A percentile compares a stretch with the other conserved stretches of the same genome.
Conservation (phyloP, 495 filamentous ascomycete species). For the Neurospora sp. region DNA sequence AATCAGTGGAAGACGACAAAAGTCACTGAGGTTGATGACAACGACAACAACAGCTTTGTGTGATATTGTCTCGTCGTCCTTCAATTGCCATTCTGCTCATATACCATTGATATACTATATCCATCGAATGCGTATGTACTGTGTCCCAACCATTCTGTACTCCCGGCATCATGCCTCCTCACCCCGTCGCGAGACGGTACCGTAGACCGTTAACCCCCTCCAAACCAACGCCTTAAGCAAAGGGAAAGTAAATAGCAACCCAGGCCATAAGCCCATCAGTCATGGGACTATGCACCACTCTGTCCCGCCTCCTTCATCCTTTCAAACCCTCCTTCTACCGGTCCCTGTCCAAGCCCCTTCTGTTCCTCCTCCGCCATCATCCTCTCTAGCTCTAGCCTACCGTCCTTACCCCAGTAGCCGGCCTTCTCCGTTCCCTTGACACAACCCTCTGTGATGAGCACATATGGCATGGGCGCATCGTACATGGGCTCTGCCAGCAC, state of each 20-base stretch:
- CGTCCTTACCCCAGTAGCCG: slow-evolving; percentile 40
- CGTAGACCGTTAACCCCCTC: not conserved
- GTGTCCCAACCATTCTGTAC: not conserved
- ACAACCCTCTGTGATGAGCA: slow-evolving; percentile 67
- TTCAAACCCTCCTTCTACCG: slow-evolving; percentile 20
- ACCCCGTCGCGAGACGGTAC: not conserved
- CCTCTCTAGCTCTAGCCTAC: slow-evolving; percentile 43
- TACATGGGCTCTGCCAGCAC: slow-evolving; percentile 86
- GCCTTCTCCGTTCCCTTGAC: slow-evolving; percentile 52
- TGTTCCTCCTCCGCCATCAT: slow-evolving; percentile 44
- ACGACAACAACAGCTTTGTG: too few relatives aligned
- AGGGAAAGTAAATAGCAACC: not conserved
- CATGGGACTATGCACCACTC: slow-evolving; percentile 27
- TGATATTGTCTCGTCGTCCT: too few relatives aligned
- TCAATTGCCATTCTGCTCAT: not conserved
- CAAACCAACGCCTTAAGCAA: not conserved
- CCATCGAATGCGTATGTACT: not conserved
- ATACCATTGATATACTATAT: not conserved
- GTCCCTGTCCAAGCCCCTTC: slow-evolving; percentile 8
- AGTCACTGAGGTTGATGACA: too few relatives aligned
- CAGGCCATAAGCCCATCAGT: not conserved
- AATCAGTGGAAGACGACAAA: not conserved
- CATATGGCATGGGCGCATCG: slow-evolving; percentile 57
- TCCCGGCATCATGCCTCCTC: too few relatives aligned
- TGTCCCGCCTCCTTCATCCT: slow-evolving; percentile 32